phyloP scores from a whole-genome alignment of 2,329 filamentous ascomycete genomes.

The Colletotrichum sp. region DNA sequence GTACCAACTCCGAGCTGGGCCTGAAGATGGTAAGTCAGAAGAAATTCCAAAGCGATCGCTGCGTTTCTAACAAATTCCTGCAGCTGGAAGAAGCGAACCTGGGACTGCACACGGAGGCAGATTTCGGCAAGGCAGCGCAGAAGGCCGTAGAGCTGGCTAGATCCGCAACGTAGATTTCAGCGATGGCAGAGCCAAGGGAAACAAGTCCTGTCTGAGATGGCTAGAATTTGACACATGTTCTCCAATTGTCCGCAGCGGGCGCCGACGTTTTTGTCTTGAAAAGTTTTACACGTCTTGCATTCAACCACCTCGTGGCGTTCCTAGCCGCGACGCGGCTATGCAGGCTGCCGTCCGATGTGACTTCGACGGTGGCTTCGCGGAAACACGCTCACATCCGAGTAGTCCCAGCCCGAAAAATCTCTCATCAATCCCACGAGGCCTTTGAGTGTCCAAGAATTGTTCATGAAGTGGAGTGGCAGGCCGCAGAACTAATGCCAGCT shows the following conservation, averaged over 20 bases:
- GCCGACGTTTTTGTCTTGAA: neutral
- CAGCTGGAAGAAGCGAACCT: conserved; percentile 40
- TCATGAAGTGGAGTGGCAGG: neutral
- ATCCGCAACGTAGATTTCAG: neutral
- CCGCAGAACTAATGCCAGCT: neutral
- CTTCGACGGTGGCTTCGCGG: neutral
- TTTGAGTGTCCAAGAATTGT: neutral
- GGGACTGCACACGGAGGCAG: conserved; percentile 41
- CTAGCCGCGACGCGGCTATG: neutral
- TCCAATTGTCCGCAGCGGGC: neutral
- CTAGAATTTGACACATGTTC: neutral
- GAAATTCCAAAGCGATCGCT: neutral
- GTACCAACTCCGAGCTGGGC: conserved; percentile 48
- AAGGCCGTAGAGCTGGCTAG: conserved; percentile 38
- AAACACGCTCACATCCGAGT: neutral
- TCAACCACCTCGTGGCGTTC: neutral
- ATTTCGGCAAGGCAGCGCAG: conserved; percentile 40
- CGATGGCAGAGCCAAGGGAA: neutral
- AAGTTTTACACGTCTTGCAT: neutral
- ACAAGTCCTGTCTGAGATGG: neutral
- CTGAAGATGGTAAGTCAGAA: conserved; percentile 40
- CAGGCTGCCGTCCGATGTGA: neutral
- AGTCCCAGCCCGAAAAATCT: neutral
- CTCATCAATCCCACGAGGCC: neutral
- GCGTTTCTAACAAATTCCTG: neutral